Evolutionary conservation across 2,329 filamentous ascomycete species (phyloP).

Genomic region (Epichloe aotearoae): DNA sequence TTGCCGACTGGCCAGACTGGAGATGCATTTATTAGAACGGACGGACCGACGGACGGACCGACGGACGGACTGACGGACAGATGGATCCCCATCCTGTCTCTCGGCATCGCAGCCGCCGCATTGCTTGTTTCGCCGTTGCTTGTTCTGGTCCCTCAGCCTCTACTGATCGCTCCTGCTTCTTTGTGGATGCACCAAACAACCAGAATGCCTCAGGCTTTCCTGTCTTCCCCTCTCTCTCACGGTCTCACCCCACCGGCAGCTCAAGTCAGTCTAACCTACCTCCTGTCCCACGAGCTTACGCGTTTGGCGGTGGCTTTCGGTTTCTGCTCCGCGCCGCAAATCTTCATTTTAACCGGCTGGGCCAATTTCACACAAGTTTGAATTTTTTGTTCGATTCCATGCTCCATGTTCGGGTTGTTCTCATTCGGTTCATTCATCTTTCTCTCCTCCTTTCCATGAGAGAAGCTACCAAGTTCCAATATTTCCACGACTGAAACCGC

Average conservation of each 20-base stretch:
- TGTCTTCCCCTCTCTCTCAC: too few species aligned
- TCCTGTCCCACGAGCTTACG: too few species aligned
- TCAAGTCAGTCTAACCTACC: background rate
- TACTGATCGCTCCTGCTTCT: background rate
- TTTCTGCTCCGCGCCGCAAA: background rate
- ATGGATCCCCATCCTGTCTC: background rate
- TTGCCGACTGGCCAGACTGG: background rate
- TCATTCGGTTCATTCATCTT: background rate
- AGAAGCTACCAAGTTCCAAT: background rate
- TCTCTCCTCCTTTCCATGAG: background rate
- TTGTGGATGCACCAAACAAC: background rate
- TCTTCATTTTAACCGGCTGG: background rate
- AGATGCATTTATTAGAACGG: too few species aligned
- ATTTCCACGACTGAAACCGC: slow-evolving; percentile 3
- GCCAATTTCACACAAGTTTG: background rate
- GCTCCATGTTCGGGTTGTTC: too few species aligned
- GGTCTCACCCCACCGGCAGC: background rate
- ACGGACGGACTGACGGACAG: too few species aligned
- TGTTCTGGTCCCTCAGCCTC: too few species aligned
- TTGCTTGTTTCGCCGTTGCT: background rate
- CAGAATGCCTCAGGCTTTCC: background rate
- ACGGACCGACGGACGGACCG: background rate
- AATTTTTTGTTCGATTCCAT: too few species aligned
- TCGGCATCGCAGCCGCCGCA: background rate
- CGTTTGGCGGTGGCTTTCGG: background rate